Base-by-base conservation (phyloP, 805 yeast species). In the Wickerhamomyces alni region DNA sequence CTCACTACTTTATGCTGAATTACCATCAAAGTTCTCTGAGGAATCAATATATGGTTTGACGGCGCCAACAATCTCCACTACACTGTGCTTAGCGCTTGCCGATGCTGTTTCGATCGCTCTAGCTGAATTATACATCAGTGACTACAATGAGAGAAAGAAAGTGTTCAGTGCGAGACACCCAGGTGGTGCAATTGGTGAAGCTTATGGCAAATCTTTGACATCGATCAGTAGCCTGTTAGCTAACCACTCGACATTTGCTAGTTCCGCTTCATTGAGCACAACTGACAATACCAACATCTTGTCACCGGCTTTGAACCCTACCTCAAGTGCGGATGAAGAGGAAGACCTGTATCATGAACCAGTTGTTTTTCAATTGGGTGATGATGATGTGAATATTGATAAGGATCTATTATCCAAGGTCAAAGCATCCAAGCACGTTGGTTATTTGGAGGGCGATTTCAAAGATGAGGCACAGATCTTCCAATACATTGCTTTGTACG, bases 41-140 rank as follows among this genome's bases (percentile, higher is more conserved):
- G 54, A 55, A 40, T 69, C 71, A 16, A 59, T 70, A 4, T 85
- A 83, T 51, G 96, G 96, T 0, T 58, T 87, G 22, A 82, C 88
- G 8, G 95, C 96, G 0, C 96, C 96, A 1, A 87, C 96, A 0
- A 75, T 87, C 5, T 78, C 94, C 5, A 82, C 95, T 2, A 83
- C 95, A 0, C 65, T 88, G 21, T 74, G 88, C 43, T 62, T 87
- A 36, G 78, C 85, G 0, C 63, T 87, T 31, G 82, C 93, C 9
- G 96, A 88, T 55, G 85, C 94, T 1, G 74, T 83, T 13, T 74
- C 84, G 29, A 71, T 88, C 36, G 83, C 95, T 0, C 62, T 88
- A 18, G 73, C 80, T 36, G 93, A 87, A 54, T 56, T 81, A 53
- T 71, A 80, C 39, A 77, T 78, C 39, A 63, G 65, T 8, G 87